These are phyloP conservation scores for Talinum fruticosum DNA, from an alignment of 148 eudicot genomes.

Conservation along the genomic window DNA sequence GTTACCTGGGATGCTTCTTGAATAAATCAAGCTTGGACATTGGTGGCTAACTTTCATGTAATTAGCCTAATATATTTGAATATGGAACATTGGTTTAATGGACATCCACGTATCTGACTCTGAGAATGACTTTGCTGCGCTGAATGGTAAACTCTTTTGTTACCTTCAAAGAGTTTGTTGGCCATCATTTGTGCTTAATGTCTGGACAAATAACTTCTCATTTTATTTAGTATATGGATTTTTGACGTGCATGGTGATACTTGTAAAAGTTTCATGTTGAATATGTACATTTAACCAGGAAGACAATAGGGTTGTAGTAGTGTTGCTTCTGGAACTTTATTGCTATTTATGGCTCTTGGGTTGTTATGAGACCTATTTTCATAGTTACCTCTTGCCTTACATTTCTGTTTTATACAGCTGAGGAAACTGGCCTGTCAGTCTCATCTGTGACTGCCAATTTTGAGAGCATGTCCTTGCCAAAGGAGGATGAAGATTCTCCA, in stretches of 20 bases:
- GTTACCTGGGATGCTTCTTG: neutral
- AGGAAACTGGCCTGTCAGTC: constrained; percentile 37
- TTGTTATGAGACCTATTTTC: neutral
- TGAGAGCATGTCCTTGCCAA: constrained; percentile 53
- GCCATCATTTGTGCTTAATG: neutral
- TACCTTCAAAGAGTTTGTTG: neutral
- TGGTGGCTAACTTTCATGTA: too few species aligned
- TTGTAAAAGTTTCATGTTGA: neutral
- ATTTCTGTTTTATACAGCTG: constrained; percentile 19
- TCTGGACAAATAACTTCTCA: neutral
- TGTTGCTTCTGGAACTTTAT: neutral
- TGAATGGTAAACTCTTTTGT: neutral
- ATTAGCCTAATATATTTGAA: too few species aligned
- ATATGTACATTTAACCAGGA: neutral
- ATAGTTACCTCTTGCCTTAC: neutral
- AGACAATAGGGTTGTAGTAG: neutral
- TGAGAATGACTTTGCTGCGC: neutral
- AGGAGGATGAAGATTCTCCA: constrained; percentile 42
- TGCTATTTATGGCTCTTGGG: neutral
- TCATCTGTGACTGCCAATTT: constrained; percentile 63
- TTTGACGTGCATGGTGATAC: neutral
- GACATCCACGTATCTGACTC: neutral
- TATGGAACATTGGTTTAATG: neutral
- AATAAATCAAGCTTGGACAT: too few species aligned
- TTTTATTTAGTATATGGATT: too few species aligned